Evolutionary conservation across 768 basidiomycete species (phyloP).

Genomic region (Mrakia gelida): DNA sequence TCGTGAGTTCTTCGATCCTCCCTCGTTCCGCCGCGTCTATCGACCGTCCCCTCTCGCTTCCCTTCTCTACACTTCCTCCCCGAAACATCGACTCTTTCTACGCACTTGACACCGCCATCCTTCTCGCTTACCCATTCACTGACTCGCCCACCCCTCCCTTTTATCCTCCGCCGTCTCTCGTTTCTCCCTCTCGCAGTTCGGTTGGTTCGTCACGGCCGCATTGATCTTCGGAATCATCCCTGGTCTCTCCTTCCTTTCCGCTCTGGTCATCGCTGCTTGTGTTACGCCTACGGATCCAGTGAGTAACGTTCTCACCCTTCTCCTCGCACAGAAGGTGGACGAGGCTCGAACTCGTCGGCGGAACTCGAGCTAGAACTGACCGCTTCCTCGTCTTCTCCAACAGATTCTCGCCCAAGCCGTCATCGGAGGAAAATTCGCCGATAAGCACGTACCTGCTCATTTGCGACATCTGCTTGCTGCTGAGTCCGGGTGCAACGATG

Average conservation of each 20-base stretch:
- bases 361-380: slow-evolving; percentile 39
- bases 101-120: too few species aligned
- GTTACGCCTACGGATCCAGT: slow-evolving; percentile 64
- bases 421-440: slow-evolving; percentile 92
- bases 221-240: slow-evolving; percentile 91
- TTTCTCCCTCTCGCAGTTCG: slow-evolving; percentile 54
- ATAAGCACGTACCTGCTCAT: slow-evolving; percentile 80
- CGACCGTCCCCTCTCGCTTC: background rate
- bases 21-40: background rate
- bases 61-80: background rate
- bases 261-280: slow-evolving; percentile 75
- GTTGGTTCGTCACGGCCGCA: slow-evolving; percentile 84
- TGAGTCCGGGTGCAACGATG: slow-evolving; percentile 93
- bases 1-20: slow-evolving; percentile 9
- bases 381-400: background rate
- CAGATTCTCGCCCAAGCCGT: slow-evolving; percentile 73
- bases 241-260: slow-evolving; percentile 78
- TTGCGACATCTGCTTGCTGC: slow-evolving; percentile 77
- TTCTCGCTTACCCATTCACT: background rate
- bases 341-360: background rate
- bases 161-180: background rate
- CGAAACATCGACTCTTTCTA: too few species aligned
- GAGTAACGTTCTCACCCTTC: background rate
- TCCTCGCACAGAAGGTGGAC: too few species aligned
- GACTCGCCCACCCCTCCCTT: too few species aligned